Base-by-base conservation (phyloP, 2,329 filamentous ascomycete genomes). In the Exophiala calicioides region DNA sequence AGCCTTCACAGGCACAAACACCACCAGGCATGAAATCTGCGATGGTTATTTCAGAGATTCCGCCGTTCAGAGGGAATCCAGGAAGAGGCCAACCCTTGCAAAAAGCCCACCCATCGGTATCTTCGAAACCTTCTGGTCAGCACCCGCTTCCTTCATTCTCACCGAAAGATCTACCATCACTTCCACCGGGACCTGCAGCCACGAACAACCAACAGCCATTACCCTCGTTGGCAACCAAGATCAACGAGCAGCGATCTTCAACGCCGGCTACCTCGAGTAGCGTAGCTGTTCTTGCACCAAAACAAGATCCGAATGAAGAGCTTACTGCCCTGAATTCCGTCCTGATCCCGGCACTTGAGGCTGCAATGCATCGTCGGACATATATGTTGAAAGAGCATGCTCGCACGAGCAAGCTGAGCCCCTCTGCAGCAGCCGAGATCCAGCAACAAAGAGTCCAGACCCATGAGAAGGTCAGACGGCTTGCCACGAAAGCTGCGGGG, bases 281-380 rank as follows among this genome's bases (percentile, higher is more conserved):
- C 26, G 33, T 35, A 31, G 19, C 36, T 12, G 18, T 23, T 20
- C 54, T 52, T 40, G 27, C 37, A 27, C 54, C 19, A 26, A 52
- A 36, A 30, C 1, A 73, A 71, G 2, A 71, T 75, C 1, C 82
- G 82, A 59, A 81, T 80, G 3, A 72, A 76, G 86, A 94, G 47
- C 78, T 95, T 16, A 93, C 94, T 42, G 90, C 90, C 2, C 77
- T 96, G 1, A 88, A 86, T 62, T 88, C 91, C 58, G 91, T 98
- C 39, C 88, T 98, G 27, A 84, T 97, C 53, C 93, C 93, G 0
- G 91, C 93, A 2, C 78, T 98, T 2, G 90, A 95, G 67, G 87
- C 93, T 57, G 90, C 93, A 5, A 80, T 97, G 15, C 88, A 90
- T 65, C 80, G 93, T 40, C 85, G 93, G 42, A 72, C 72, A 19